Percentiles rank a stretch among this genome's conserved stretches.
Conservation (phyloP, 768 basidiomycete genomes). For the Termitomyces sp. region DNA sequence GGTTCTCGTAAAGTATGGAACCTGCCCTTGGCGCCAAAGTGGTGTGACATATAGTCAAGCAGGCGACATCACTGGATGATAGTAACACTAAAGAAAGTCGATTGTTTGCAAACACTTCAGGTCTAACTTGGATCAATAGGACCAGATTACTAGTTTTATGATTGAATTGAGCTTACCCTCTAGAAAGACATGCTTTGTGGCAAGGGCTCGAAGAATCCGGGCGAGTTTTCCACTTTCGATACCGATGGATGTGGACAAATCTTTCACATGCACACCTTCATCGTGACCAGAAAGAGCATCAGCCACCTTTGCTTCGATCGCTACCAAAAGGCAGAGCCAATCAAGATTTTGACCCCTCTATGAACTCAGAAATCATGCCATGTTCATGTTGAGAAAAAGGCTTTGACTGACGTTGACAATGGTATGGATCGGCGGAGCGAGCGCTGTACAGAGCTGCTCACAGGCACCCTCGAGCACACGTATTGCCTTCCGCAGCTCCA, state of each 20-base stretch:
- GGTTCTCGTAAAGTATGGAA: slow-evolving; percentile 6
- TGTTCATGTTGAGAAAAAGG: not conserved
- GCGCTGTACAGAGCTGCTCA: slow-evolving; percentile 20
- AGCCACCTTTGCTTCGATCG: slow-evolving; percentile 17
- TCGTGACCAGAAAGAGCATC: slow-evolving; percentile 24
- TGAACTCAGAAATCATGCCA: not conserved
- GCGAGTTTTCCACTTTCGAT: slow-evolving; percentile 26
- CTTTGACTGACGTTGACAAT: slow-evolving; percentile 20
- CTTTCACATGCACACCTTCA: slow-evolving; percentile 21
- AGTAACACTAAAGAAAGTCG: slow-evolving; percentile 30
- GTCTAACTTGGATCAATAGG: slow-evolving; percentile 19
- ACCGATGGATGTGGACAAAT: not conserved
- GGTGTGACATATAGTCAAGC: slow-evolving; percentile 16
- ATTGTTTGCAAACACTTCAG: slow-evolving; percentile 37
- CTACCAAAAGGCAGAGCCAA: slow-evolving; percentile 18
- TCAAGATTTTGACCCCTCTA: slow-evolving; percentile 12
- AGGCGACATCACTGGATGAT: slow-evolving; percentile 20
- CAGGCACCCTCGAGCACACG: slow-evolving; percentile 25
- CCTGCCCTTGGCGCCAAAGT: slow-evolving; percentile 4
- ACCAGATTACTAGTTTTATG: not conserved
- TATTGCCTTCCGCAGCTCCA: slow-evolving; percentile 17
- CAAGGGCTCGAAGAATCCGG: slow-evolving; percentile 26
- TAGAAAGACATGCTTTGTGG: slow-evolving; percentile 26
- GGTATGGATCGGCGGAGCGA: slow-evolving; percentile 19
- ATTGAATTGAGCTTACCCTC: slow-evolving; percentile 24